Conservation (phyloP, 73 alveolate genomes). For the Paraurostyla sp. region DNA sequence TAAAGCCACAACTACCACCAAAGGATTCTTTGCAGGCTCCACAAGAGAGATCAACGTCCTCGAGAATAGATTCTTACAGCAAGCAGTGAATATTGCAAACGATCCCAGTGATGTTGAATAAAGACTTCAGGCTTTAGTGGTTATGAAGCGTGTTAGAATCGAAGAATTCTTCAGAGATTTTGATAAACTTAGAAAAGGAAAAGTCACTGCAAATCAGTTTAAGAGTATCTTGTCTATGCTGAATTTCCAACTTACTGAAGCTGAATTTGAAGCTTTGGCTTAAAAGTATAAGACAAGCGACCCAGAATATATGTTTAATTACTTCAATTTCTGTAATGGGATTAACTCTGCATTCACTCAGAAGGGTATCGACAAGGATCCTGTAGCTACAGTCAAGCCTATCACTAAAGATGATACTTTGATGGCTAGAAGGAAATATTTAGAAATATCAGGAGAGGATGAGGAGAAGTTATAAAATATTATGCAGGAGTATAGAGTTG, state of each 20-base stretch:
- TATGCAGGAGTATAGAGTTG: conserved; percentile 74
- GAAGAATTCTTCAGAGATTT: conserved; percentile 94
- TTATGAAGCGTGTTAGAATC: conserved; percentile 90
- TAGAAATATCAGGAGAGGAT: conserved; percentile 83
- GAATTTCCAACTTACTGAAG: conserved; percentile 85
- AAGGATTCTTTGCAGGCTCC: conserved; percentile 59
- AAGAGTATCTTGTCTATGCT: conserved; percentile 85
- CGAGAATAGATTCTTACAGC: conserved; percentile 60
- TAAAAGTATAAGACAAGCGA: conserved; percentile 74
- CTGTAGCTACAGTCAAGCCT: conserved; percentile 77
- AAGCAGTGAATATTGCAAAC: conserved; percentile 66
- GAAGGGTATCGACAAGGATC: conserved; percentile 88
- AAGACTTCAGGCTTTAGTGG: conserved; percentile 88
- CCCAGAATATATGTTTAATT: conserved; percentile 81
- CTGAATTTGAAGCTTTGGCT: conserved; percentile 84
- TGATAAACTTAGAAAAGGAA: conserved; percentile 92
- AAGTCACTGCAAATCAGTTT: conserved; percentile 84
- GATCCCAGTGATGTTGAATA: conserved; percentile 87
- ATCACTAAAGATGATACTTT: conserved; percentile 72
- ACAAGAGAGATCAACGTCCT: conserved; percentile 70
- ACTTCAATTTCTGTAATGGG: conserved; percentile 81
- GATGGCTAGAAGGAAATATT: conserved; percentile 83
- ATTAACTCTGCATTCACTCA: conserved; percentile 86
- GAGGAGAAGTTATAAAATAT: conserved; percentile 64
- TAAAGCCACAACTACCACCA: conserved; percentile 16